Evolutionary conservation across 2,329 filamentous ascomycete genomes (phyloP).

Genomic region (Cladosporium cucumerinum): DNA sequence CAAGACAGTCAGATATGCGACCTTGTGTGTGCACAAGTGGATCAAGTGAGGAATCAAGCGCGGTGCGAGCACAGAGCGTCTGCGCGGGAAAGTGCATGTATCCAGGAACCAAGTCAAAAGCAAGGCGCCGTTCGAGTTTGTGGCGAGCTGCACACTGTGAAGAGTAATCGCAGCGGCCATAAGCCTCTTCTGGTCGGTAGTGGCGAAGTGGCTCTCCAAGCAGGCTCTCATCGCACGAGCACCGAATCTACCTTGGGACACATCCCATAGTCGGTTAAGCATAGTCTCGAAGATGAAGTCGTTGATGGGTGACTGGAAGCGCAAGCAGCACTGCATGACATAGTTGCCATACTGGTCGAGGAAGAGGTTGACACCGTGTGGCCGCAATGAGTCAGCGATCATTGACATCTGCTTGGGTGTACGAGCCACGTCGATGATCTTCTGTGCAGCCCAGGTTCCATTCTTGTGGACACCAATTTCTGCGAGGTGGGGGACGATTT

Average conservation of each 20-base stretch:
- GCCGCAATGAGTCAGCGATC: conserved; percentile 79
- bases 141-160: conserved; percentile 92
- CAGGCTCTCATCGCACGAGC: conserved; percentile 95
- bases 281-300: conserved; percentile 98
- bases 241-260: conserved; percentile 88
- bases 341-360: conserved; percentile 98
- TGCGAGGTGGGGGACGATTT: conserved; percentile 86
- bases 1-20: conserved; percentile 91
- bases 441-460: conserved; percentile 97
- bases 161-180: conserved; percentile 92
- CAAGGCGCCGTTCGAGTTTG: conserved; percentile 91
- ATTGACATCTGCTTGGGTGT: conserved; percentile 75
- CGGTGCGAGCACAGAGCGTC: conserved; percentile 86
- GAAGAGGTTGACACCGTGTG: conserved; percentile 88
- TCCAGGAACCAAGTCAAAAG: conserved; percentile 97
- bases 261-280: conserved; percentile 89
- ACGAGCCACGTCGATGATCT: conserved; percentile 96
- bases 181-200: conserved; percentile 92
- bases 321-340: conserved; percentile 91
- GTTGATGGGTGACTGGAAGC: conserved; percentile 84
- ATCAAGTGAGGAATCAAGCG: conserved; percentile 89
- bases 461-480: conserved; percentile 99
- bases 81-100: conserved; percentile 90
- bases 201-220: conserved; percentile 90
- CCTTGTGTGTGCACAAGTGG: conserved; percentile 96